These are phyloP conservation scores for Clarireedia homoeocarpa DNA, from an alignment of 2,329 filamentous ascomycete genomes.

Conservation along the genomic window DNA sequence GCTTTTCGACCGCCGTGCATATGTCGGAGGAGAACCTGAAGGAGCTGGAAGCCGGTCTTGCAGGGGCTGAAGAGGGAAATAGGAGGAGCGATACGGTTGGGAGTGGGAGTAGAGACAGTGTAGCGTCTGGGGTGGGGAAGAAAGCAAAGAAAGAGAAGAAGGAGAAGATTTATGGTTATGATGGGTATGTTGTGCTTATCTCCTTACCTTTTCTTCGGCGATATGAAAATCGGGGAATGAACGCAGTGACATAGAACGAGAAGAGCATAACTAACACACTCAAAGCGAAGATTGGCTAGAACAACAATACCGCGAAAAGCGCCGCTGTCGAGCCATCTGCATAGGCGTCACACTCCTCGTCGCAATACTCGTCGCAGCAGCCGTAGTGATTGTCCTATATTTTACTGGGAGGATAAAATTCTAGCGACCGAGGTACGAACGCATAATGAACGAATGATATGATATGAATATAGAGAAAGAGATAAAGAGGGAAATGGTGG, in stretches of 20 bases:
- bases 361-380: constrained; percentile 17
- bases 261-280: not conserved
- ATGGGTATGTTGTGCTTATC: constrained; percentile 3
- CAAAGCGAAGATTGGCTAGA: constrained; percentile 26
- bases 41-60: constrained; percentile 18
- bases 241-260: not conserved
- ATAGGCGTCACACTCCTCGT: constrained; percentile 20
- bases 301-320: constrained; percentile 27
- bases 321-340: constrained; percentile 22
- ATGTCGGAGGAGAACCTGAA: constrained; percentile 17
- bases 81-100: not conserved
- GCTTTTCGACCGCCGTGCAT: constrained; percentile 28
- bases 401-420: constrained; percentile 15
- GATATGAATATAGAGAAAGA: not conserved
- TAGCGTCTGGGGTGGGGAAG: too few relatives aligned
- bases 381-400: constrained; percentile 23
- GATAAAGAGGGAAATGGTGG: too few relatives aligned
- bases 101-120: not conserved
- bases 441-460: not conserved
- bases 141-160: not conserved
- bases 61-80: constrained; percentile 2
- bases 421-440: not conserved
- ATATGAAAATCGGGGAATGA: too few relatives aligned
- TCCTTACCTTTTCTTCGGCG: not conserved
- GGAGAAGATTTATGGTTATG: not conserved